Evolutionary conservation across 257 asterid species (phyloP).

Genomic region (Henckelia pumila): DNA sequence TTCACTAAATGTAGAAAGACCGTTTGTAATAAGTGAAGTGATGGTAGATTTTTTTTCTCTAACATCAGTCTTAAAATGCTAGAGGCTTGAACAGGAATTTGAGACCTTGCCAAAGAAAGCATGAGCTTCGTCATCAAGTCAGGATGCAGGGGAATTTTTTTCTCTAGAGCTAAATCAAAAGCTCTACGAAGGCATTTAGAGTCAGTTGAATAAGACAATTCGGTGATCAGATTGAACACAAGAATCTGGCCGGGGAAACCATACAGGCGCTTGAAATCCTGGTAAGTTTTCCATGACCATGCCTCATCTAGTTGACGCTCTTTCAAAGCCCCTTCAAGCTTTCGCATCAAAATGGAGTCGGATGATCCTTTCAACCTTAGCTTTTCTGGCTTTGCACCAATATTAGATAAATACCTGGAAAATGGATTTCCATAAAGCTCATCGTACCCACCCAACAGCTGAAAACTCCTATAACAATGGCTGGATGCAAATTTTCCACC

Average conservation of each 20-base stretch:
- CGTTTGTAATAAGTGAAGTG: slow-evolving; percentile 41
- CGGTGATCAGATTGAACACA: slow-evolving; percentile 47
- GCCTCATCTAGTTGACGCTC: slow-evolving; percentile 62
- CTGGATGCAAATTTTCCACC: slow-evolving; percentile 25
- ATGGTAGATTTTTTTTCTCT: slow-evolving; percentile 44
- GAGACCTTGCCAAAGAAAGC: slow-evolving; percentile 71
- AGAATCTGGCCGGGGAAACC: slow-evolving; percentile 62
- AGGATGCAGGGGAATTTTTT: slow-evolving; percentile 40
- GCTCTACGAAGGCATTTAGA: slow-evolving; percentile 62
- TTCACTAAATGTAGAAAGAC: slow-evolving; percentile 71
- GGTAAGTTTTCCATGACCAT: slow-evolving; percentile 62
- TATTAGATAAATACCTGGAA: slow-evolving; percentile 28
- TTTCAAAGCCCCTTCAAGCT: slow-evolving; percentile 58
- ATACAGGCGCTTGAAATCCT: slow-evolving; percentile 51
- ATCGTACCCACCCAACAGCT: slow-evolving; percentile 16
- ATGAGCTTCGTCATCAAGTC: slow-evolving; percentile 56
- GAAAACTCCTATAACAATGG: slow-evolving; percentile 14
- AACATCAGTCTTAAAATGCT: slow-evolving; percentile 55
- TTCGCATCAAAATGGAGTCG: slow-evolving; percentile 41
- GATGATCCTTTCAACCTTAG: slow-evolving; percentile 37
- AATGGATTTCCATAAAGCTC: slow-evolving; percentile 6
- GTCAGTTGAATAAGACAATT: slow-evolving; percentile 61
- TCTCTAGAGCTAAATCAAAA: slow-evolving; percentile 52
- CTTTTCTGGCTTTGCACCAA: slow-evolving; percentile 32
- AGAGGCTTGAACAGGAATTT: slow-evolving; percentile 61